Evolutionary conservation across 1,284 basidiomycete genomes (phyloP), one percentile per base, ranked within the genome.

Genomic region (Rhodotorula sp.): DNA sequence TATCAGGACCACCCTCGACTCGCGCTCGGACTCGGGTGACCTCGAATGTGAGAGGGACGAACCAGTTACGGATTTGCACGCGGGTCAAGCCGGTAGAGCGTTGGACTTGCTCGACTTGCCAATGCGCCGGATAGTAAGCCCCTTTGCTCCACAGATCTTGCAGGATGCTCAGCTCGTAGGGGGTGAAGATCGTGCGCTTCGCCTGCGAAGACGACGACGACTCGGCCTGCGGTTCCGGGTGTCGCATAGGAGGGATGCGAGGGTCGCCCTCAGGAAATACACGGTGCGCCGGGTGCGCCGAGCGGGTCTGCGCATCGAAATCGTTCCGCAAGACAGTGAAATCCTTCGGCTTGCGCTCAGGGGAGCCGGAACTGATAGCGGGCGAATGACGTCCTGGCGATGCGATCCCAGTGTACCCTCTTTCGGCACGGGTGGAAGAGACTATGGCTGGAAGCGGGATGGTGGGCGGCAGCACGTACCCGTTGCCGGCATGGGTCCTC

Each of bases 1-100:
- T 15, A 10, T 26, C 24, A 17, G 24, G 5, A 14, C n/a, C n/a
- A n/a, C n/a, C n/a, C 44, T 4, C 8, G 8, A 10, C 24, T 54
- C 51, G 15, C 6, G 12, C 1, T 30, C 26, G n/a, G 8, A 5
- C 1, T 30, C 26, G n/a, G 8, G 6, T 6, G 42, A 26, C 6
- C 22, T 7, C 14, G 29, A 37, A 56, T 22, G 30, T 12, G 29
- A 6, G 18, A 48, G 18, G 8, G 42, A 58, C 60, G 22, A 46
- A 57, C 56, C 65, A 66, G n/a, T 64, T 64, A 17, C 63, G 55
- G n/a, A 58, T 48, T 51, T 64, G 53, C 15, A 54, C 14, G 15
- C 62, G 45, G 8, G 54, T 26, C 8, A 64, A 24, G 45, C 54
- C 55, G 26, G 54, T 49, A 8, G 45, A 54, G 14, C 33, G 20